phyloP scores from a whole-genome alignment of 441 rosid genomes.

The Euphorbia schlechtendalii region DNA sequence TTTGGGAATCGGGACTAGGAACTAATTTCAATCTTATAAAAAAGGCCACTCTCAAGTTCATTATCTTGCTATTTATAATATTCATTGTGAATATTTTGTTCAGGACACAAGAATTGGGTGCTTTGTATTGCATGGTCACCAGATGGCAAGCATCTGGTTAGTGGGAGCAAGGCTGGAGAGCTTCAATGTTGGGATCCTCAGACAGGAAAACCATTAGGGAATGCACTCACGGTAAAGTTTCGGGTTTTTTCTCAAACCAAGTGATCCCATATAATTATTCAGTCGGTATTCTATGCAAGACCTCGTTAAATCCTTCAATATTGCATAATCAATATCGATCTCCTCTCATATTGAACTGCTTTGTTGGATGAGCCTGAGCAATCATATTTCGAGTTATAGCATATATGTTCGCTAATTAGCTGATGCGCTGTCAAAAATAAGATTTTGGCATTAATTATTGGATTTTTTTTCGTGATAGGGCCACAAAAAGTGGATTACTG shows the following conservation, averaged over 20 bases:
- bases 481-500: constrained; percentile 98
- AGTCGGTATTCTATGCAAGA: neutral
- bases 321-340: neutral
- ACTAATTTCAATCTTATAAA: neutral
- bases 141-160: constrained; percentile 85
- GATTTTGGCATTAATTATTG: constrained; percentile 13
- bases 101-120: constrained; percentile 98
- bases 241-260: neutral
- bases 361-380: neutral
- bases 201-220: constrained; percentile 79
- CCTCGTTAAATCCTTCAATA: neutral
- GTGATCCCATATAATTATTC: neutral
- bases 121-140: constrained; percentile 96
- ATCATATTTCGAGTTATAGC: neutral
- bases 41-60: neutral
- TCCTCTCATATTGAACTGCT: neutral
- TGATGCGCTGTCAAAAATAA: neutral
- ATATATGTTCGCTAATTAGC: too few species aligned
- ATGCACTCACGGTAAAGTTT: constrained; percentile 50
- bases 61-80: neutral
- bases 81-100: constrained; percentile 1
- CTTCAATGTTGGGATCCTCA: constrained; percentile 84
- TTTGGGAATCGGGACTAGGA: too few species aligned
- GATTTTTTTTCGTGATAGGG: constrained; percentile 47
- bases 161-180: constrained; percentile 94